Conservation (phyloP, 148 eudicot genomes). For the Chenopodium album region DNA sequence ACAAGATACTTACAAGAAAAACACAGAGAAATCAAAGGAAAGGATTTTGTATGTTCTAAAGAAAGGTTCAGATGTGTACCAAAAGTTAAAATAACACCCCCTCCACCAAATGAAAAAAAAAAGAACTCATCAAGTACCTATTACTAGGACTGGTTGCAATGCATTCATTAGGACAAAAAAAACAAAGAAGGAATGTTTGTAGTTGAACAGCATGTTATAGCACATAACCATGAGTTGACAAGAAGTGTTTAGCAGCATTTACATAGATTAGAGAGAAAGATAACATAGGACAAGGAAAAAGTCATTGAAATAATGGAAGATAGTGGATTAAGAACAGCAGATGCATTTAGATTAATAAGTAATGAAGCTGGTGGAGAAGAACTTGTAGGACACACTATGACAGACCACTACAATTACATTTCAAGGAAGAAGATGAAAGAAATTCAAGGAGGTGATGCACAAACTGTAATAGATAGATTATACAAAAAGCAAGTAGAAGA, state of each 20-base stretch:
- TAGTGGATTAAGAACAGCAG: not conserved
- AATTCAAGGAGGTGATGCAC: slow-evolving; percentile 5
- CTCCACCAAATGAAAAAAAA: too few relatives aligned
- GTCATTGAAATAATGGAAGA: not conserved
- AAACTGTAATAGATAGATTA: not conserved
- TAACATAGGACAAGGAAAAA: too few relatives aligned
- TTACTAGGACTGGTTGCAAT: not conserved
- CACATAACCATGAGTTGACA: slow-evolving; percentile 5
- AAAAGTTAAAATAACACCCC: too few relatives aligned
- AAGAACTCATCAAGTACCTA: too few relatives aligned
- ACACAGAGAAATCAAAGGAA: too few relatives aligned
- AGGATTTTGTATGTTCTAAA: too few relatives aligned
- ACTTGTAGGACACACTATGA: not conserved
- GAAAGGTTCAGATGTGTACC: too few relatives aligned
- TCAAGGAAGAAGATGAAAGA: not conserved
- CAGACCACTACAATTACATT: not conserved
- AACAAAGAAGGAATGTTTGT: not conserved
- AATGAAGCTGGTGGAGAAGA: not conserved
- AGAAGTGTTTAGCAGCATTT: not conserved
- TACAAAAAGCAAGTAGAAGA: not conserved
- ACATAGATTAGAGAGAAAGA: not conserved
- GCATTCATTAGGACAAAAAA: not conserved
- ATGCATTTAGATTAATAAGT: not conserved
- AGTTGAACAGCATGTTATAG: not conserved
- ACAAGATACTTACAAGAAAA: too few relatives aligned